Evolutionary conservation across 2,329 filamentous ascomycete genomes (phyloP).

Genomic region (Trichoderma sp.): DNA sequence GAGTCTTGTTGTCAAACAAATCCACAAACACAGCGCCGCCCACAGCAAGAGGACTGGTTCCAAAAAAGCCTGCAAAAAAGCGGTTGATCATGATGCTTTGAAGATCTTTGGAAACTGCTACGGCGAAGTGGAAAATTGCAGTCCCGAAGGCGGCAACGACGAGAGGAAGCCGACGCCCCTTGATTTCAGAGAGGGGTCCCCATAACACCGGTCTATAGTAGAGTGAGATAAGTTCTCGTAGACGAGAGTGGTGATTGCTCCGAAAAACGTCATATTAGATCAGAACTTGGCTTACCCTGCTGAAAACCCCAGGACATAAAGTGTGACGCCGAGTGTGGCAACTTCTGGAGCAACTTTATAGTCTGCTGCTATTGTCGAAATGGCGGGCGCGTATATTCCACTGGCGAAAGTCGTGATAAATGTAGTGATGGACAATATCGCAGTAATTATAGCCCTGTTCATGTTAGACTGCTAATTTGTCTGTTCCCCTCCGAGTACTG

Average conservation of each 20-base stretch:
- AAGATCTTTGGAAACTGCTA: neutral
- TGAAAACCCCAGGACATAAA: neutral
- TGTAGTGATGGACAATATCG: neutral
- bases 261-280: neutral
- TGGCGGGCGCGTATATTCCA: neutral
- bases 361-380: neutral
- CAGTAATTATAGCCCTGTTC: neutral
- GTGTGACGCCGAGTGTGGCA: neutral
- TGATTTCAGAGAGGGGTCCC: neutral
- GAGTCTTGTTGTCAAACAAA: neutral
- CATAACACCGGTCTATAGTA: neutral
- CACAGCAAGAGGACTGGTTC: neutral
- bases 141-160: neutral
- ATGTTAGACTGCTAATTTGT: neutral
- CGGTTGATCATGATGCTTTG: neutral
- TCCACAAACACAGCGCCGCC: neutral
- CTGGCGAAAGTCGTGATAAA: slow-evolving; percentile 1
- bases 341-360: neutral
- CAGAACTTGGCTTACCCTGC: neutral
- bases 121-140: neutral
- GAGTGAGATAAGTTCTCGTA: neutral
- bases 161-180: neutral
- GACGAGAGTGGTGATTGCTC: neutral
- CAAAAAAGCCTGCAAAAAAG: neutral
- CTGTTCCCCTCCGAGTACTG: neutral